Base-by-base conservation (phyloP, 139 green algal species). In the Pedinophyceae sp. region DNA sequence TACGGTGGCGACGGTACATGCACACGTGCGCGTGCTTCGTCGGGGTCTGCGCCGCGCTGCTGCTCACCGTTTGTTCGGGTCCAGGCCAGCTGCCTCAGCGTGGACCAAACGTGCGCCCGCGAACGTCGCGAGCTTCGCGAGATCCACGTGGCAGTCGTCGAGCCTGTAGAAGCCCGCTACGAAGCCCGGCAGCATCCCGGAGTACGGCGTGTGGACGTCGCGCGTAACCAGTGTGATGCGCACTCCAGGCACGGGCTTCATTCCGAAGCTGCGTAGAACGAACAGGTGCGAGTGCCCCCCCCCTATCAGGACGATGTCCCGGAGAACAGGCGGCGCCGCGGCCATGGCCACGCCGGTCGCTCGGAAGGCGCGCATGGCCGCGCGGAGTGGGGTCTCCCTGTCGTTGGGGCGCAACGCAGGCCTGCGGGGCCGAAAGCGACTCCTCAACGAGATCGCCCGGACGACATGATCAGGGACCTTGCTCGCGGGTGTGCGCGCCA, bases 151-250 rank as follows among this genome's bases (percentile, higher is more conserved):
- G 65, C 82, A 93, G 0, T 97, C 85, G 30, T 93, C 77, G 47
- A 78, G 84, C 3, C 50, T 70, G 68, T 97, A 97, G 48, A 83
- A 85, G 6, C 88, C 86, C 4, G 84, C 75, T 4, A 96, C 75
- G 61, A 79, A 92, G 10, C 89, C 89, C 4, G 89, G 89, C 43
- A 97, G 79, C 89, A 97, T 97, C 34, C 89, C 89, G 60, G 84
- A 91, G 79, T 97, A 97, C 1, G 89, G 88, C 7, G 89, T 95
- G 52, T 85, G 70, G 6, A 92, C 50, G 48, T 84, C 71, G 0
- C 73, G 59, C 2, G 84, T 87, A 7, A 97, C 56, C 0, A 97
- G 65, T 7, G 89, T 97, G 1, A 97, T 22, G 2, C 79, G 55
- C 19, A 94, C 79, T 13, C 81, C 88, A 5, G 74, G 61, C 45